Conservation (phyloP, 2,329 filamentous ascomycete species). For the Monosporascus sp. region DNA sequence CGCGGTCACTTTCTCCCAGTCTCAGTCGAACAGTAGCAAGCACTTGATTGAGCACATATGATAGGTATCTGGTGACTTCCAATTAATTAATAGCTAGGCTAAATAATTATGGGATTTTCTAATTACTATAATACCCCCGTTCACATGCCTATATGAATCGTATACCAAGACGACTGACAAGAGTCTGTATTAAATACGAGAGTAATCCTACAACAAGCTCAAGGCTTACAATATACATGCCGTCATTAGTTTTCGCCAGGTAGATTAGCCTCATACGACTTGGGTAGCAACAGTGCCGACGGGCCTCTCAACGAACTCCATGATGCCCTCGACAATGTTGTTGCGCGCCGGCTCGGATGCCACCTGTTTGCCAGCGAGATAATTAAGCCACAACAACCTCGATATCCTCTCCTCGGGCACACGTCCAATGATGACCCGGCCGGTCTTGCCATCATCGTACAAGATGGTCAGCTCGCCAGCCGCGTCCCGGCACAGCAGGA, state of each 20-base stretch:
- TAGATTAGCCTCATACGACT: constrained; percentile 44
- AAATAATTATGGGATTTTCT: no score
- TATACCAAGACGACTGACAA: no score
- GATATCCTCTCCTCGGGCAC: constrained; percentile 77
- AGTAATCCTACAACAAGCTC: constrained; percentile 6
- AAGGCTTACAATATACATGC: constrained; percentile 13
- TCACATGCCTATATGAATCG: no score
- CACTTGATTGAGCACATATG: no score
- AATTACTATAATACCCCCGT: no score
- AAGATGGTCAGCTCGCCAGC: constrained; percentile 62
- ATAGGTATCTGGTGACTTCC: no score
- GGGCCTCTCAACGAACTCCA: constrained; percentile 82
- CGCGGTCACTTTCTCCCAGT: no score
- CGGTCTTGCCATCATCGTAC: constrained; percentile 52
- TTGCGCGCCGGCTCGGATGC: constrained; percentile 76
- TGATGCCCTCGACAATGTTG: constrained; percentile 80
- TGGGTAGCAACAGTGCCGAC: constrained; percentile 81
- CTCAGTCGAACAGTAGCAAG: no score
- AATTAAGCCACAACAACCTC: constrained; percentile 81
- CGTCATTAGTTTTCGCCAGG: no score
- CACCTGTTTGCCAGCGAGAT: constrained; percentile 79
- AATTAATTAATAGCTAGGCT: no score
- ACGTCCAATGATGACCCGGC: constrained; percentile 57
- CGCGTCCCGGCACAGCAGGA: constrained; percentile 65
- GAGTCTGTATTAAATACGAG: no score